Base-by-base conservation (phyloP, 1,284 basidiomycete species). In the Cryptococcus sp. region DNA sequence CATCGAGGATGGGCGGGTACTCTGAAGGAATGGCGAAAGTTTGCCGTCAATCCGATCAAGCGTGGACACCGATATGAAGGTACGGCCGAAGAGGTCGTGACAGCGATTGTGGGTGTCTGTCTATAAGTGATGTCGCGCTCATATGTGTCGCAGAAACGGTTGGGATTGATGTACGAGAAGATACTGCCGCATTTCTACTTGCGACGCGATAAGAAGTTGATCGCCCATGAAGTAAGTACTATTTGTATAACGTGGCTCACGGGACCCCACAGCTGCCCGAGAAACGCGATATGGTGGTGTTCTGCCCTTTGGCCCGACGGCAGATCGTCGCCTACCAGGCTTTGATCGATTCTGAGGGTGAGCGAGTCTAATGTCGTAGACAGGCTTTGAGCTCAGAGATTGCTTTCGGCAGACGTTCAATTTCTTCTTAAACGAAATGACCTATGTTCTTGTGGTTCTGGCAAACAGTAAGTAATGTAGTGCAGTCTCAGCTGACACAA, bases 111-210 rank as follows among this genome's bases (percentile, higher is more conserved):
- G 49, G 57, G 73, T 69, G 4, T 31, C 17, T 8, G 13, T 13
- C 31, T 13, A 5, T 46, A 31, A 40, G 10, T 11, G 22, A n/a
- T 48, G 10, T 45, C 35, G n/a, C 4, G 20, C 31, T 20, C n/a
- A 22, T 38, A 17, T 15, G n/a, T 15, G n/a, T 19, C n/a, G 8
- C 19, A 55, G 50, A 50, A 49, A 47, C n/a, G 44, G 46, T 54
- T 72, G 15, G 71, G 70, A 38, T 41, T 67, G 27, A 64, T 83
- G 38, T 71, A 74, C 42, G 50, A 69, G 7, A 65, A 67, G 17
- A 69, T 83, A 2, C 56, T 83, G 2, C 81, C 81, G 0, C 71
- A 80, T 44, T 81, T 82, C 64, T 81, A 80, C 60, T 63, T 83
- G 0, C 74, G 82, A 3, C 68, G 82, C 27, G 81, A 81, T 47